Evolutionary conservation across 2,329 filamentous ascomycete genomes (phyloP).

Genomic region (Blastomyces emzantsi): DNA sequence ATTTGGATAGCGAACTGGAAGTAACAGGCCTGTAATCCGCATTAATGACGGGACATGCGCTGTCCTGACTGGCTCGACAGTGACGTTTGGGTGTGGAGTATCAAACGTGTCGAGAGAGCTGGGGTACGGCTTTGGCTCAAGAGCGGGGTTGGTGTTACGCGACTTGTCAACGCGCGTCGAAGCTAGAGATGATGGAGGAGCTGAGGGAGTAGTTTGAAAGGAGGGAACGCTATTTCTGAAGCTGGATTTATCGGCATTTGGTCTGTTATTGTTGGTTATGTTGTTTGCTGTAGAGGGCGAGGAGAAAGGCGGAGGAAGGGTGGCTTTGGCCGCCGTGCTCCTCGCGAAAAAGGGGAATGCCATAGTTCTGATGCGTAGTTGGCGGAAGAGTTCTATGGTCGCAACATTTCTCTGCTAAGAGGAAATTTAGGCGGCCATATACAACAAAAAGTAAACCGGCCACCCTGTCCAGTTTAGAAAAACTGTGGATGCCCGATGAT

Average conservation of each 20-base stretch:
- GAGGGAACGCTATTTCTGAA: background rate
- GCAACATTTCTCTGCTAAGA: background rate
- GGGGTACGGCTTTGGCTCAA: constrained; percentile 22
- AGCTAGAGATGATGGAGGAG: constrained; percentile 10
- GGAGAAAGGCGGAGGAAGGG: background rate
- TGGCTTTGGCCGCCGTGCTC: background rate
- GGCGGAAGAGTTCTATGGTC: background rate
- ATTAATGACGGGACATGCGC: constrained; percentile 48
- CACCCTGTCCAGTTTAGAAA: background rate
- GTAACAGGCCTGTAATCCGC: constrained; percentile 48
- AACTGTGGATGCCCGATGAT: background rate
- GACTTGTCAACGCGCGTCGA: background rate
- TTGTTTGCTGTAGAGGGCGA: background rate
- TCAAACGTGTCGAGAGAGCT: constrained; percentile 16
- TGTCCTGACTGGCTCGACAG: constrained; percentile 45
- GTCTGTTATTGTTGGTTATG: background rate
- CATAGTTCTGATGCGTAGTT: background rate
- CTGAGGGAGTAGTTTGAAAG: background rate
- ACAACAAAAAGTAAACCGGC: background rate
- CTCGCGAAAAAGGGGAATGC: constrained; percentile 1
- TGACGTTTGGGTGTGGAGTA: constrained; percentile 42
- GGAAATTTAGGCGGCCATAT: background rate
- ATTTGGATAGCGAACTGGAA: constrained; percentile 53
- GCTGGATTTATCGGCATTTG: constrained; percentile 1
- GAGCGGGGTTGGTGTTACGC: constrained; percentile 23